Percentiles rank a stretch among this genome's conserved stretches.
Evolutionary conservation across 192 early-diverging fungal genomes (phyloP).

Genomic region (Dispira simplex): DNA sequence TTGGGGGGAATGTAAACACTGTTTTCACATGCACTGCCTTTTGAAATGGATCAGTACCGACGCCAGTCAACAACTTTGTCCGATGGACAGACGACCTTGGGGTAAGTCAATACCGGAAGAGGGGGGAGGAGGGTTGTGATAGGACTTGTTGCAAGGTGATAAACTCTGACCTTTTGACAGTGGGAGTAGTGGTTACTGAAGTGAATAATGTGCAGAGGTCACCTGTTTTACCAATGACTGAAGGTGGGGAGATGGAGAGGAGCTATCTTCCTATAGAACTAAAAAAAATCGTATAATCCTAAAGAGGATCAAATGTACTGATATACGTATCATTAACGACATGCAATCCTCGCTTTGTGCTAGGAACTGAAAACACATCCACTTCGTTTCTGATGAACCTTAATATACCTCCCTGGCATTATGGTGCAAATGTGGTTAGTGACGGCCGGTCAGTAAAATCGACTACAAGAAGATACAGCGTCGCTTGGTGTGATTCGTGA

Average conservation of each 20-base stretch:
- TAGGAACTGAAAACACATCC: too few species aligned
- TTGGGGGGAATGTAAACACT: conserved; percentile 83
- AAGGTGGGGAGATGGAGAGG: too few species aligned
- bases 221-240: not conserved
- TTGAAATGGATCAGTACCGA: conserved; percentile 63
- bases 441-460: not conserved
- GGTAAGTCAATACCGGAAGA: conserved; percentile 16
- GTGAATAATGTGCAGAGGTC: not conserved
- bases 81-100: conserved; percentile 78
- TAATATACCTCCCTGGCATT: too few species aligned
- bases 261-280: too few species aligned
- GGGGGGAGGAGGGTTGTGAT: too few species aligned
- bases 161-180: not conserved
- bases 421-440: not conserved
- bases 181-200: not conserved
- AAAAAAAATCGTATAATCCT: too few species aligned
- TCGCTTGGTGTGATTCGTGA: not conserved
- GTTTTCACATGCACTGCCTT: conserved; percentile 92
- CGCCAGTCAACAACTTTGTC: conserved; percentile 59
- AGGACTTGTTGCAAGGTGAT: not conserved
- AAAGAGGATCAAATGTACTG: too few species aligned
- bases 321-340: too few species aligned
- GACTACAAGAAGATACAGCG: not conserved
- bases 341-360: too few species aligned
- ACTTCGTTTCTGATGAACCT: too few species aligned